Evolutionary conservation across 1,139 yeast genomes (phyloP), one percentile per base, ranked within the genome.

Genomic region (Protomyces inouyei): DNA sequence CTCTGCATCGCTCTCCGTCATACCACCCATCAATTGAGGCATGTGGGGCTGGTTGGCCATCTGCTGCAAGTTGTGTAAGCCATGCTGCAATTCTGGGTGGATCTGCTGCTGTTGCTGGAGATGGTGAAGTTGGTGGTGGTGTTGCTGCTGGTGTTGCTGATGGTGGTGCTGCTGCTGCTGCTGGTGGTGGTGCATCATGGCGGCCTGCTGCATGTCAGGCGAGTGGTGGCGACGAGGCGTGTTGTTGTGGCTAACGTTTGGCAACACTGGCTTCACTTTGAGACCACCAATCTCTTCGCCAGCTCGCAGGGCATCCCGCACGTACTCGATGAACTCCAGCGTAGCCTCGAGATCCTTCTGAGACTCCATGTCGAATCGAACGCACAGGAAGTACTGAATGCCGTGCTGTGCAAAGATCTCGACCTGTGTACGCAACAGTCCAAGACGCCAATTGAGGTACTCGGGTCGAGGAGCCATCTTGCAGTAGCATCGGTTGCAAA

Each of bases 381-480:
- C 23, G 23, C 53, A 36, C 18, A 52, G 52, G 23, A 59, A 59
- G 10, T 52, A 23, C 23, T 18, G n/a, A 36, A 59, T 51, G 35
- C 63, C 63, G 14, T 38, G 28, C 52, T 59, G 45, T 12, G 52
- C 52, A 38, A 36, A 59, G 23, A 59, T 48, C 35, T 14, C 63
- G 18, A 59, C 43, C 53, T 59, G 63, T 18, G 35, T 38, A 38
- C 54, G 53, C 56, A 59, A 52, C 52, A 59, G 43, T 10, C 52
- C 52, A n/a, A 59, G 52, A 14, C 63, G 56, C 63, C 63, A 59
- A 3, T 56, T 51, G 32, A 55, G 46, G 38, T 59, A 59, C 25
- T 59, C 63, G 25, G 54, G 52, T 16, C 46, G 40, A n/a, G 63
- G 63, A 12, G 63, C 63, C 63, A 59, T 59, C 45, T 59, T 59